Percentiles rank a stretch among this genome's conserved stretches.
Conservation (phyloP, 352 stramenopile genomes). For the Plasmopara halstedii region DNA sequence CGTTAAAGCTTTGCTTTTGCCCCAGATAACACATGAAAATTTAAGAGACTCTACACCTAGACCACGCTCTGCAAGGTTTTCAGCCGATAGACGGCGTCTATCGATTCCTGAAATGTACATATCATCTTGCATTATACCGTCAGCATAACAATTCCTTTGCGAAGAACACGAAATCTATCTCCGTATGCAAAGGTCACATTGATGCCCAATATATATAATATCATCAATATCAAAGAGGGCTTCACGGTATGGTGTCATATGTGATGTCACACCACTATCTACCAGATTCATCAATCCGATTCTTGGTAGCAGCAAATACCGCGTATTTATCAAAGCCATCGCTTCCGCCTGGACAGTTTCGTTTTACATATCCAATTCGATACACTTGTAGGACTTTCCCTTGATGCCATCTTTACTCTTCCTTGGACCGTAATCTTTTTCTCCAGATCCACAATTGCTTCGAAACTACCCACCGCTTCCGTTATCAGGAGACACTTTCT, state of each 20-base stretch:
- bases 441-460: no score
- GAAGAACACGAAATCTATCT: background rate
- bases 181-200: conserved; percentile 12
- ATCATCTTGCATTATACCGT: conserved; percentile 1
- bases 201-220: no score
- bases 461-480: background rate
- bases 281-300: background rate
- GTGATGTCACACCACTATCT: conserved; percentile 7
- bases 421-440: no score
- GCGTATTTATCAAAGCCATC: background rate
- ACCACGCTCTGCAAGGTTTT: conserved; percentile 6
- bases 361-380: no score
- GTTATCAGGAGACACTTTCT: background rate
- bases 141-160: conserved; percentile 6
- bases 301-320: background rate
- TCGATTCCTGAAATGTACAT: conserved; percentile 13
- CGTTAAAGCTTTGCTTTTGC: background rate
- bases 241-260: no score
- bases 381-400: no score
- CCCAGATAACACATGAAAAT: conserved; percentile 5
- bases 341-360: background rate
- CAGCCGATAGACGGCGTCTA: background rate
- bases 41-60: conserved; percentile 9
- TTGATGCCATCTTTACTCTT: no score
- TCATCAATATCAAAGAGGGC: background rate